Evolutionary conservation across 2,329 filamentous ascomycete species (phyloP), one percentile per base, ranked within the genome.

Genomic region (Chaetothyriales sp.): DNA sequence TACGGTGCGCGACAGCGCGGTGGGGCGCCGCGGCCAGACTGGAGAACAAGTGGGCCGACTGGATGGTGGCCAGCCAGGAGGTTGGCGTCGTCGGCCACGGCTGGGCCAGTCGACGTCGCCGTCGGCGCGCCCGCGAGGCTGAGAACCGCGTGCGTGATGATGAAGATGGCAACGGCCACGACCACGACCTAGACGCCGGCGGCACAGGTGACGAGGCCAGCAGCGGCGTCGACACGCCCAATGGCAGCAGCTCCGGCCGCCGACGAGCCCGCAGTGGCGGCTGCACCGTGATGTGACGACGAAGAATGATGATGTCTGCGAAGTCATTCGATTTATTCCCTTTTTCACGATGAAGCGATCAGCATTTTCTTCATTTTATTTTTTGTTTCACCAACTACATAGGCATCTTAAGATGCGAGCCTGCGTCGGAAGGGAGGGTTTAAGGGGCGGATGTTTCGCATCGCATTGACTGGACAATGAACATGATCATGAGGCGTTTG

Each of bases 61-160:
- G 87, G 65, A 95, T 95, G 88, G 86, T 93, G 69, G 81, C 86
- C 15, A 85, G 79, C 48, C 87, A 95, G 65, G 90, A 95, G 64
- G 86, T 84, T 0, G 84, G 83, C 2, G 77, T 77, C 2, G 60
- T 62, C 9, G 1, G 86, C 42, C 54, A 57, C 83, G 1, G 76
- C 75, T 1, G 80, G 58, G 53, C 84, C 5, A 72, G 76, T 2
- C 74, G 88, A 49, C 73, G 88, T 49, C 73, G 89, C 52, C 74
- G 88, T 56, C 76, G 88, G 47, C 75, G 89, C 53, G 86, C 86
- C 1, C 76, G 89, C 46, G 86, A 94, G 64, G 87, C 88, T 4
- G 83, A 87, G 63, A 74, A 83, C 63, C 73, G 86, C 58, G 86
- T 92, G 66, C 81, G 84, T 46, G 80, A 86, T 59, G 88, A 95